Evolutionary conservation across 2,329 filamentous ascomycete genomes (phyloP), one percentile per base, ranked within the genome.

Genomic region (Clarireedia hainanense): DNA sequence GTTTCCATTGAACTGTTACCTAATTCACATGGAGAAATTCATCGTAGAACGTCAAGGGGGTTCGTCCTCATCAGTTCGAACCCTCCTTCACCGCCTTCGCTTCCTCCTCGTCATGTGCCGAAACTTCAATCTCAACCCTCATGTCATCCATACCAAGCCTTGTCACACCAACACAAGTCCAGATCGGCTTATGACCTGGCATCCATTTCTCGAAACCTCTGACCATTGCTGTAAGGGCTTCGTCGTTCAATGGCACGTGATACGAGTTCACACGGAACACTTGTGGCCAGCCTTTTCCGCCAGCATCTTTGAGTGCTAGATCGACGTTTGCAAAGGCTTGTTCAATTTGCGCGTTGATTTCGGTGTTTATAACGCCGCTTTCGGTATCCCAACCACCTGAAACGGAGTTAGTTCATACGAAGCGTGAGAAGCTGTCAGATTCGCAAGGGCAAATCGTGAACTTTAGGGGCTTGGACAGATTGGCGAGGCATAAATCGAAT

Each of bases 321-420:
- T 85, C 79, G 9, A 83, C 76, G 55, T 84, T 85, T 3, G 64
- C 67, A 61, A 85, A 85, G 0, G 80, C 78, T 52, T 75, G 72
- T 50, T 77, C 75, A 47, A 80, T 76, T 52, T 80, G 71, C 0
- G 67, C 71, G 47, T 73, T 71, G 42, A 76, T 68, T 10, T 76
- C 72, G 2, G 61, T 62, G 53, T 64, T 56, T 47, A 69, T 57
- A 2, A 52, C 46, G n/a, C 55, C 60, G 9, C 58, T 62, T 26
- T 57, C 50, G 52, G 64, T 66, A 27, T 71, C 55, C 68, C 69
- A 73, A 57, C 71, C 64, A 64, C 71, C 66, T 74, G 20, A 14
- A 36, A 12, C 43, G 10, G 15, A 50, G 36, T 50, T n/a, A 50
- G 37, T 27, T 17, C 9, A 20, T 15, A 42, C 14, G 26, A 15